Conservation (phyloP, 768 basidiomycete species). For the Megacollybia marginata region DNA sequence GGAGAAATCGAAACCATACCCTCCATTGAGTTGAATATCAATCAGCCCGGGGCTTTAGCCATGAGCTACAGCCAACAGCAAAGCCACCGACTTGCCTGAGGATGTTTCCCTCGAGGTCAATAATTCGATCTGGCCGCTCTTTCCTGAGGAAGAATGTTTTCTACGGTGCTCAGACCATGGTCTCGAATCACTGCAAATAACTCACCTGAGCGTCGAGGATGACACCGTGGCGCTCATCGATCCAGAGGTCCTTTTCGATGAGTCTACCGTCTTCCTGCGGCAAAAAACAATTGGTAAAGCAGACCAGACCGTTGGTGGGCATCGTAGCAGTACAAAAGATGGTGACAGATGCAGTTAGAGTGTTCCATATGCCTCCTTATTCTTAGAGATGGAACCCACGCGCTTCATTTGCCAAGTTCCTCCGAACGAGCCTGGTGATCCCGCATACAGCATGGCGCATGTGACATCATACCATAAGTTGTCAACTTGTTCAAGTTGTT, state of each 20-base stretch:
- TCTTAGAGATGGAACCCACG: no score
- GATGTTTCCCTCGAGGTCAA: conserved; percentile 74
- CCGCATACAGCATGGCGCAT: no score
- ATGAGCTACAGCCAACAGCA: conserved; percentile 1
- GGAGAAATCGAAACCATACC: conserved; percentile 83
- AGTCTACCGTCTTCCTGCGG: conserved; percentile 75
- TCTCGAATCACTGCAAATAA: not conserved
- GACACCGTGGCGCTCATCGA: conserved; percentile 65
- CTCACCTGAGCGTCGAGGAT: conserved; percentile 71
- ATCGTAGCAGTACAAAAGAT: no score
- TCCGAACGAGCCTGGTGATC: no score
- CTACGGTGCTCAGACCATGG: conserved; percentile 4
- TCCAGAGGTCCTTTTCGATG: conserved; percentile 71
- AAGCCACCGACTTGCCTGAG: conserved; percentile 40
- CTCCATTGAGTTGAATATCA: conserved; percentile 89
- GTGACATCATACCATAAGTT: no score
- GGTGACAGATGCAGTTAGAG: no score
- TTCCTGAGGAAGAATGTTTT: conserved; percentile 59
- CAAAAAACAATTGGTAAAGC: conserved; percentile 84
- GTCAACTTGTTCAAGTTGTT: no score
- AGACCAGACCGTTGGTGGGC: conserved; percentile 33
- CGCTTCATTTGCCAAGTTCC: no score
- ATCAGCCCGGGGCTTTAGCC: conserved; percentile 68
- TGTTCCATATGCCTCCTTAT: no score
- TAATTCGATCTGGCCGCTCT: conserved; percentile 51